Conservation (phyloP, 176 grass and related monocot species). For the Aegilops bicornis region DNA sequence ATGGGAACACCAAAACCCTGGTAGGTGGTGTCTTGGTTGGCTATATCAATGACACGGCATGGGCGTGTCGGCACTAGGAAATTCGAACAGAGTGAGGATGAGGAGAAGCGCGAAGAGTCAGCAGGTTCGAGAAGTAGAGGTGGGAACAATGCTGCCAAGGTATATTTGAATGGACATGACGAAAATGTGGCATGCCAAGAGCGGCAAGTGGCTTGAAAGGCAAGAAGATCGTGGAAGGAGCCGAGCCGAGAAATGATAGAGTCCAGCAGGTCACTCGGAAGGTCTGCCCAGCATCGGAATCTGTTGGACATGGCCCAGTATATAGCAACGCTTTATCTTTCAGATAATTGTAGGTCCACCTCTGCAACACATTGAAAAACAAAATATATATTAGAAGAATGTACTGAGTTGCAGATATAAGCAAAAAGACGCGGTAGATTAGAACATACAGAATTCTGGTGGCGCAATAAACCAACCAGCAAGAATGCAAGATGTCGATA, state of each 20-base stretch:
- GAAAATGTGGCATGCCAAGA: slow-evolving; percentile 35
- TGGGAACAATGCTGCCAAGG: background rate
- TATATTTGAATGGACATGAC: slow-evolving; percentile 3
- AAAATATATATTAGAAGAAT: background rate
- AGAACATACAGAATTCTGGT: too few relatives aligned
- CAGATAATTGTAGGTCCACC: background rate
- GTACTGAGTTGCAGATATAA: background rate
- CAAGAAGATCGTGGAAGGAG: slow-evolving; percentile 29
- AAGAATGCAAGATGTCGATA: too few relatives aligned
- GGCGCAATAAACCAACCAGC: too few relatives aligned
- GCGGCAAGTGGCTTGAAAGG: slow-evolving; percentile 27
- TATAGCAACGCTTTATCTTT: background rate
- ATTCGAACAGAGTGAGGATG: background rate
- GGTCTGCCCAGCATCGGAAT: background rate
- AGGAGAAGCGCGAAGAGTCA: background rate
- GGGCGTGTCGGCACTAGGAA: background rate
- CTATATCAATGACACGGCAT: slow-evolving; percentile 20
- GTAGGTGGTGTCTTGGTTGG: background rate
- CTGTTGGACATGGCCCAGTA: background rate
- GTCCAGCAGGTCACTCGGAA: background rate
- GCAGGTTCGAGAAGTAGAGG: slow-evolving; percentile 35
- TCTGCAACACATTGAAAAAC: background rate
- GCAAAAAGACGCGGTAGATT: too few relatives aligned
- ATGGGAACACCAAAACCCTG: background rate
- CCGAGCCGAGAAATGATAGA: background rate